Base-by-base conservation (phyloP, 805 yeast genomes). In the Pichia nanzhaoensis region DNA sequence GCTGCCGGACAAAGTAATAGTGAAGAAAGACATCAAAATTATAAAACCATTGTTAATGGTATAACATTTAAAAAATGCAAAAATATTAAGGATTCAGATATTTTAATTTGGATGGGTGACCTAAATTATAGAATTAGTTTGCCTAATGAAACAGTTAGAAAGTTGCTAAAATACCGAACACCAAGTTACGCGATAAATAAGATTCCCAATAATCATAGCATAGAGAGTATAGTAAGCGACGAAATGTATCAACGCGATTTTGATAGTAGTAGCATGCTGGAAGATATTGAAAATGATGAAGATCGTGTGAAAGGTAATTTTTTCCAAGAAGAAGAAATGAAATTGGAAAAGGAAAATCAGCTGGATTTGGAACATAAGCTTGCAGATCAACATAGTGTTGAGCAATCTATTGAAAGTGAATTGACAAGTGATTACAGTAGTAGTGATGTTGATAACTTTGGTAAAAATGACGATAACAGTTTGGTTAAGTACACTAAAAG, bases 71-170 rank as follows among this genome's bases (percentile, higher is more conserved):
- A 79, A n/a, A 73, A 64, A 51, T 73, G 74, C 51, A 68, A 77
- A 44, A 70, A 68, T 44, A 76, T 88, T 3, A 71, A 75, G 41
- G 95, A 88, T 54, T 93, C 84, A 56, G 96, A 91, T 56, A 78
- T 80, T 18, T 73, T 90, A 14, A 76, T 93, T 14, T 88, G 96
- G 89, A 71, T 86, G 64, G 99, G 99, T 7, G 99, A 93, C 63
- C 81, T 95, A 64, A 93, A 93, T 60, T 93, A 82, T 63, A 73
- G 99, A 52, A 80, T 93, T 34, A 68, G 78, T 32, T 66, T 85
- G 54, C 73, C 82, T 0, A 84, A 86, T 51, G 91, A 82, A 16
- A 75, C 76, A 20, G 95, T 86, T 1, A 69, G 88, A 50, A 49
- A 56, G 5, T 52, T 67, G 41, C 44, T 65, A 37, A 40, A 36